Base-by-base conservation (phyloP, 495 filamentous ascomycete genomes). In the Aspergillus haitiensis region DNA sequence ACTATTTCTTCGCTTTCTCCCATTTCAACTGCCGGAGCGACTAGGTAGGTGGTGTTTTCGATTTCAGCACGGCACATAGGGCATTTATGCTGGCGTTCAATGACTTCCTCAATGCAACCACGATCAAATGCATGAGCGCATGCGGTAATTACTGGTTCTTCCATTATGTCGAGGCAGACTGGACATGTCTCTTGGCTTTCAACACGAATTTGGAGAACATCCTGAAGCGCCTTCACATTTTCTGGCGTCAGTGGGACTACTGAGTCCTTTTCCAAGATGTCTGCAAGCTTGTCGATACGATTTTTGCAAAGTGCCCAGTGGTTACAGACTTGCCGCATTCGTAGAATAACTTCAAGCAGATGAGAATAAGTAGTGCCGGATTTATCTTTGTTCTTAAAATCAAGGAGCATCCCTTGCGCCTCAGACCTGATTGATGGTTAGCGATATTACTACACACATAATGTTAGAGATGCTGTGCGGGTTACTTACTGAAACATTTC, bases 41-140 rank as follows among this genome's bases (percentile, higher is more conserved):
- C 92, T 0, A 92, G 77, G 3, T 75, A 75, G 11, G 83, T 77
- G 5, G 64, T 73, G 39, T 86, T 82, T 2, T 76, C 67, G 18
- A 96, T 83, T 9, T 86, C 80, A 9, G 88, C 85, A 18, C 93
- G 89, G 69, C 93, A 97, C 81, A 96, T 87, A 7, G 93, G 93
- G 60, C 93, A 97, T 72, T 89, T 91, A 45, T 88, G 81, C 66
- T 95, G 90, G 16, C 84, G 80, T 49, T 90, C 84, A 56, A 97
- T 88, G 35, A 91, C 90, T 56, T 83, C 83, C 56, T 86, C 79
- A 60, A 97, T 92, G 68, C 93, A 97, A 21, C 77, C 75, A 27
- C 76, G 75, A 58, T 90, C 90, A 70, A 91, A 97, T 8, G 87
- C 75, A 71, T 97, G 93, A 33, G 90, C 92, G 73, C 93, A 97